Base-by-base conservation (phyloP, 106 monocot genomes). In the Acanthochlamys bracteata region DNA sequence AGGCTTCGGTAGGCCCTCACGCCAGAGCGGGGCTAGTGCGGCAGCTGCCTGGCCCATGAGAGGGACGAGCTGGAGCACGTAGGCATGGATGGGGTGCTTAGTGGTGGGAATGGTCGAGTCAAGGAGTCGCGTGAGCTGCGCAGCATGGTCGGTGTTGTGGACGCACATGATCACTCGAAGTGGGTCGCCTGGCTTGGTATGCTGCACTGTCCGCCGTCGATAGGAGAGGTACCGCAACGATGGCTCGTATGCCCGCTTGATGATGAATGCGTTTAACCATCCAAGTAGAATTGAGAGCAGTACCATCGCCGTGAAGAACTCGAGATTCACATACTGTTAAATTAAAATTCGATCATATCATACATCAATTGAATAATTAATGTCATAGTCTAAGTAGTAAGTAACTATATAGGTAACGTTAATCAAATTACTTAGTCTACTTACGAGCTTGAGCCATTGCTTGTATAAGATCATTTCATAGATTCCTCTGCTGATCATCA, bases 161-260 rank as follows among this genome's bases (percentile, higher is more conserved):
- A 65, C 25, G 51, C 49, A 25, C 19, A 26, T 51, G 14, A 65
- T 0, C 21, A 65, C 20, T 23, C 51, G 65, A 12, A 65, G 65
- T 10, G n/a, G 20, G 11, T 25, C 20, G 4, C 20, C 45, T 7
- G 25, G 17, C 59, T 39, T 66, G 11, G 58, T 26, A 20, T 73
- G 73, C 46, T 66, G 58, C 57, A 73, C 41, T 14, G 66, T 59
- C 11, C 67, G 25, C 57, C 67, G 39, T 19, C 60, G 43, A 27
- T 74, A 8, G 57, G 57, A 6, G 10, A 27, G 11, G 63, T 41
- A 72, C 40, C 16, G 39, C 22, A 22, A 2, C 12, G 53, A 63
- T 15, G 63, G 71, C 16, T 72, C 54, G 71, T 72, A 63, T 0
- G 55, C 2, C 22, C 7, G 9, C 55, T 55, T 53, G 14, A 64